A percentile compares a stretch with the other conserved stretches of the same genome.
Evolutionary conservation across 1,139 yeast genomes (phyloP).

Genomic region (Eremothecium coryli): DNA sequence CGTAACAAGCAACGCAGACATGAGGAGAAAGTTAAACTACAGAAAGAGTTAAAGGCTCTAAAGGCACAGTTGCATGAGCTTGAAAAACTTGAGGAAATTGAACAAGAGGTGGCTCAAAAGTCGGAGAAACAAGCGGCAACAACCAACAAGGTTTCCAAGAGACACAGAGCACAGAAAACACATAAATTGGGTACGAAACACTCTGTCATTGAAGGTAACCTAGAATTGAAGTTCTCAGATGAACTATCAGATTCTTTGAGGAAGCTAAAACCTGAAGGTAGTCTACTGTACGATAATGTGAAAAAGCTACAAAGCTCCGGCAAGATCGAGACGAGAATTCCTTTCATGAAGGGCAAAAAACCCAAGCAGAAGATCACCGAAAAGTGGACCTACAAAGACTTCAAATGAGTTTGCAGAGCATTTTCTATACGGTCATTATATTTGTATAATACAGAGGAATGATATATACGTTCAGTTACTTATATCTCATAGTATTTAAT

Average conservation of each 20-base stretch:
- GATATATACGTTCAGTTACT: conserved; percentile 2
- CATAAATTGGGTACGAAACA: conserved; percentile 44
- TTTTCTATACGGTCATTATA: too few species aligned
- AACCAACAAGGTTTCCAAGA: conserved; percentile 17
- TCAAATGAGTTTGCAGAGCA: conserved; percentile 38
- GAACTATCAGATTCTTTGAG: conserved; percentile 82
- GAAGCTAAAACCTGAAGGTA: conserved; percentile 85
- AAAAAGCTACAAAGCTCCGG: conserved; percentile 76
- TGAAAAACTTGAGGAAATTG: conserved; percentile 45
- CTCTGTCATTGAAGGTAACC: conserved; percentile 48
- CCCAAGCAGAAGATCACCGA: conserved; percentile 71
- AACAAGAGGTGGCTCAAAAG: conserved; percentile 32
- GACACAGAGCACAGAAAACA: conserved; percentile 30
- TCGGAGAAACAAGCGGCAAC: conserved; percentile 14
- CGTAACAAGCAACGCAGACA: conserved; percentile 66
- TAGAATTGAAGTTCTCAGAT: conserved; percentile 83
- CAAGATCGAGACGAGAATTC: conserved; percentile 74
- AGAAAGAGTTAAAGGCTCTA: conserved; percentile 47
- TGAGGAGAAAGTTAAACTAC: conserved; percentile 48
- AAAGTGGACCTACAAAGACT: conserved; percentile 89
- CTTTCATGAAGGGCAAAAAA: conserved; percentile 53
- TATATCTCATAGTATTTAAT: conserved; percentile 1
- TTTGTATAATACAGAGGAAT: conserved; percentile 3
- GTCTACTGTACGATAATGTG: conserved; percentile 73
- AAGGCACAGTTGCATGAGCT: conserved; percentile 51